Evolutionary conservation across 805 yeast species (phyloP).

Genomic region (Pichia eremophila): DNA sequence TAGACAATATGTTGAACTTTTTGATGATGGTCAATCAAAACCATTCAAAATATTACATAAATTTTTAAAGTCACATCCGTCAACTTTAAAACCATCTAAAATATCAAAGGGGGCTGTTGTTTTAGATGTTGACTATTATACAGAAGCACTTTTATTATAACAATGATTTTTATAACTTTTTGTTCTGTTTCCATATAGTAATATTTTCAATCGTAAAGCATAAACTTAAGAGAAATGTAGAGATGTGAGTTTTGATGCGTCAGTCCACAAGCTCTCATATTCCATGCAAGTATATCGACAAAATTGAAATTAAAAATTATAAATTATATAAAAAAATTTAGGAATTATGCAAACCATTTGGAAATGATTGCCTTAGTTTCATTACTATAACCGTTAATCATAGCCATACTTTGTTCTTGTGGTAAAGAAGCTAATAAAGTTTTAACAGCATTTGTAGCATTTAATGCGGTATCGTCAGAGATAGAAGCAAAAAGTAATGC

Average conservation of each 20-base stretch:
- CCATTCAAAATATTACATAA: constrained; percentile 21
- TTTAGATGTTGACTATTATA: constrained; percentile 14
- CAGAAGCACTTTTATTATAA: not conserved
- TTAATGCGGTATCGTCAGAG: constrained; percentile 62
- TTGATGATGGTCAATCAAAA: constrained; percentile 24
- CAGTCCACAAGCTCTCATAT: too few species aligned
- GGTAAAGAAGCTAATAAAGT: constrained; percentile 56
- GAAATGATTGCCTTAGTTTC: constrained; percentile 48
- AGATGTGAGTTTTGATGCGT: too few species aligned
- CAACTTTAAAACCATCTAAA: constrained; percentile 27
- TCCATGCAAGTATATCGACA: too few species aligned
- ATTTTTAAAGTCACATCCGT: constrained; percentile 23
- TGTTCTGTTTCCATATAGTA: too few species aligned
- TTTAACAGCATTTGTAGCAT: constrained; percentile 54
- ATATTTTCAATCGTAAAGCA: not conserved
- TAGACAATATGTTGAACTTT: constrained; percentile 25
- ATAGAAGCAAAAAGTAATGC: constrained; percentile 64
- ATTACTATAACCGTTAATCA: constrained; percentile 54
- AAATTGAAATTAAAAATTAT: too few species aligned
- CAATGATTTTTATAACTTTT: too few species aligned
- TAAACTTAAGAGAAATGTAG: not conserved
- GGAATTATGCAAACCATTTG: constrained; percentile 20
- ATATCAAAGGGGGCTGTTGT: constrained; percentile 20
- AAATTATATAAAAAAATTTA: not conserved
- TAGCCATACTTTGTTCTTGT: constrained; percentile 54